These are phyloP conservation scores for Lipomyces yarrowii DNA, from an alignment of 1,139 yeast species.

Conservation along the genomic window DNA sequence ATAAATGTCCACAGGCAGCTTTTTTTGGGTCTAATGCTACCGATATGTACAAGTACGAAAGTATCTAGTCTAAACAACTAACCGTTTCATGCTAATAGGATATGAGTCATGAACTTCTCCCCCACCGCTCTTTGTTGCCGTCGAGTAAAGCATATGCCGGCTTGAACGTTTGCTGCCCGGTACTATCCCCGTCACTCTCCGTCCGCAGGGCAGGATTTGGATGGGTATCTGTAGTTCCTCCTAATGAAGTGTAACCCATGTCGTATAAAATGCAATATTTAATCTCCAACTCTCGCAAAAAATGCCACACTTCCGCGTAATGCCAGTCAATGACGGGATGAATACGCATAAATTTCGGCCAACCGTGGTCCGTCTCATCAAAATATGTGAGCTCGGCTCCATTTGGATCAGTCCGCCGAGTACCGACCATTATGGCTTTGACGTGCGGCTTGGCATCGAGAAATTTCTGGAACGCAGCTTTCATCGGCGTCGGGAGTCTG, in stretches of 20 bases:
- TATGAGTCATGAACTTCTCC: conserved; percentile 35
- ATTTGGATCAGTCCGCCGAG: conserved; percentile 78
- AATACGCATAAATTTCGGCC: conserved; percentile 81
- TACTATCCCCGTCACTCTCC: conserved; percentile 33
- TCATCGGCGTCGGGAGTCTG: conserved; percentile 50
- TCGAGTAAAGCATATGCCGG: conserved; percentile 71
- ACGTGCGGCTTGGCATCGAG: conserved; percentile 51
- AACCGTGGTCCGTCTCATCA: conserved; percentile 75
- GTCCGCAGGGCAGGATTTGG: conserved; percentile 61
- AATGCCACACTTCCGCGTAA: conserved; percentile 76
- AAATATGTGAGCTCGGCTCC: conserved; percentile 57
- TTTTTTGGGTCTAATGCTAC: neutral
- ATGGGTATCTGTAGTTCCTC: conserved; percentile 67
- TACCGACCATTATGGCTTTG: conserved; percentile 76
- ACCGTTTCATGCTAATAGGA: neutral
- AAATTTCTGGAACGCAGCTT: conserved; percentile 65
- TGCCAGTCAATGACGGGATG: conserved; percentile 87
- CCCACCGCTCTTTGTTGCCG: conserved; percentile 60
- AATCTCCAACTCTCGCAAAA: conserved; percentile 53
- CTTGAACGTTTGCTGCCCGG: conserved; percentile 40
- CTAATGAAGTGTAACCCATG: conserved; percentile 77
- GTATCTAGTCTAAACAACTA: neutral
- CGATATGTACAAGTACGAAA: neutral
- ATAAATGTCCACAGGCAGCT: neutral
- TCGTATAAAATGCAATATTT: conserved; percentile 74